A percentile compares a stretch with the other conserved stretches of the same genome.
These are phyloP conservation scores for Chenopodium suecicum DNA, from an alignment of 148 eudicot species.

Conservation along the genomic window DNA sequence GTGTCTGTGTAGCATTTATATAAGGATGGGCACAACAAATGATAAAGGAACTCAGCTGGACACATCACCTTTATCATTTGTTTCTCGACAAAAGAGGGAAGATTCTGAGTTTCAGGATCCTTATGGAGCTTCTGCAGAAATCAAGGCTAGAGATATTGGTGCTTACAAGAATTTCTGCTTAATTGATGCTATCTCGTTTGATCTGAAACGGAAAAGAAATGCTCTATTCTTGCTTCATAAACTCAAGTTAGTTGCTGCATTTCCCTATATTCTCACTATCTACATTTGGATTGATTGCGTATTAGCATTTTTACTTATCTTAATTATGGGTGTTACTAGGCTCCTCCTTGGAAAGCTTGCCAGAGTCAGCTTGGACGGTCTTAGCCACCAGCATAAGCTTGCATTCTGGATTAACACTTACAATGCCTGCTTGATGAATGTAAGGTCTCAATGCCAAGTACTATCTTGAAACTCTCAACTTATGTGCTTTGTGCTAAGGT, in stretches of 20 bases:
- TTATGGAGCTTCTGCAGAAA: conserved; percentile 41
- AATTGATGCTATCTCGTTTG: conserved; percentile 62
- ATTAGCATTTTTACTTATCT: neutral
- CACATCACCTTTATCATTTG: conserved; percentile 33
- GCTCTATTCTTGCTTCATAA: conserved; percentile 74
- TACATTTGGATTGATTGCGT: neutral
- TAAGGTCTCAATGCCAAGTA: conserved; percentile 36
- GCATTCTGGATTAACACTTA: conserved; percentile 97
- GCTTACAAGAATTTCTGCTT: conserved; percentile 49
- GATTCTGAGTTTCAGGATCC: conserved; percentile 54
- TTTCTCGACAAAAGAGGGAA: conserved; percentile 32
- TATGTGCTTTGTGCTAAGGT: neutral
- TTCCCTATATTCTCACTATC: neutral
- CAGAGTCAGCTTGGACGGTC: conserved; percentile 66
- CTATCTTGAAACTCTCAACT: neutral
- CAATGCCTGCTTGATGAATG: conserved; percentile 96
- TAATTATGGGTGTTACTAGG: conserved; percentile 38
- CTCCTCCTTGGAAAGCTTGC: conserved; percentile 71
- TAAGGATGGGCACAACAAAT: conserved; percentile 54
- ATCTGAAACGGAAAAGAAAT: conserved; percentile 61
- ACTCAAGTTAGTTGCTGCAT: conserved; percentile 59
- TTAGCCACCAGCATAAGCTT: conserved; percentile 89
- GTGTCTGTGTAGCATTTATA: conserved; percentile 66
- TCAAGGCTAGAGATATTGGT: conserved; percentile 61
- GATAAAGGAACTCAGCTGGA: conserved; percentile 43